Percentiles rank a stretch among this genome's conserved stretches.
Conservation (phyloP, 345 rosid species). For the Adansonia digitata region DNA sequence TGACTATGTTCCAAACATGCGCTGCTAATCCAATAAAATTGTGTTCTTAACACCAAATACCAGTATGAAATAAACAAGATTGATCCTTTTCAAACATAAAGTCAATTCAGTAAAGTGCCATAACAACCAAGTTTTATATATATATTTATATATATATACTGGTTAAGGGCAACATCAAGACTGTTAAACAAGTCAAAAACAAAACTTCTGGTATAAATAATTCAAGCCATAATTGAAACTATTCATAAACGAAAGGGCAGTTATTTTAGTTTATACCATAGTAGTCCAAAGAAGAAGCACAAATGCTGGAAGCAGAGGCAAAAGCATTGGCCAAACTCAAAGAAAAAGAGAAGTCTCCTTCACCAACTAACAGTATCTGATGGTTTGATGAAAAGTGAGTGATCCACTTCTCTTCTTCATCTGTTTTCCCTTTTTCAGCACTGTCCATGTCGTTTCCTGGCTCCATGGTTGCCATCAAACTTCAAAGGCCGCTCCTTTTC, state of each 20-base stretch:
- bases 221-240: background rate
- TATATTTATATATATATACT: too few relatives aligned
- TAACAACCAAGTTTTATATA: background rate
- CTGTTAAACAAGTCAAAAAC: background rate
- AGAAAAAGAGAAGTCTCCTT: background rate
- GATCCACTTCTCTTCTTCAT: background rate
- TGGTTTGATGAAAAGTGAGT: background rate
- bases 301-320: constrained; percentile 24
- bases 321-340: background rate
- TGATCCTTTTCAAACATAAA: background rate
- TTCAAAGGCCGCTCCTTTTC: background rate
- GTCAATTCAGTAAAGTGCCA: background rate
- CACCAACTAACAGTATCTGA: background rate
- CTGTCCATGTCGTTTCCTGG: background rate
- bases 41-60: background rate
- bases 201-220: background rate
- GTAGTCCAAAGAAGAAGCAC: constrained; percentile 51
- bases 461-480: background rate
- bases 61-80: background rate
- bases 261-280: constrained; percentile 23
- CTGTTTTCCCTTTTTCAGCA: background rate
- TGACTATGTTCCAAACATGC: too few relatives aligned
- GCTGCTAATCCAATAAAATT: too few relatives aligned
- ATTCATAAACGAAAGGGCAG: background rate
- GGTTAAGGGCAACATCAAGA: background rate